Percentiles rank a stretch among this genome's conserved stretches.
Conservation (phyloP, 352 stramenopile species). For the Albugo laibachii region DNA sequence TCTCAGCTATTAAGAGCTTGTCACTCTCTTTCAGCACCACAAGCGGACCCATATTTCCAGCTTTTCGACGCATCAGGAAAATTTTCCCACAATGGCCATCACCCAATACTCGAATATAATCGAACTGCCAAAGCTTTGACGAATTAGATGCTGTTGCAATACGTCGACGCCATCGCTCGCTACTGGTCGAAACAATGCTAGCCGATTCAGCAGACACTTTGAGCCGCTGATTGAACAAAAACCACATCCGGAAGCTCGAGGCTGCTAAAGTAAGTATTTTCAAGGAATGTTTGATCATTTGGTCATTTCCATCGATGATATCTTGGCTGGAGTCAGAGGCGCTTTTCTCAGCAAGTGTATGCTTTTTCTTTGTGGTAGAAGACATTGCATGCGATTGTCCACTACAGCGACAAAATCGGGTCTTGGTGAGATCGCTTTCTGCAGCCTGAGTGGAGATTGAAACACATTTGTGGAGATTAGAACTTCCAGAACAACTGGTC, state of each 20-base stretch:
- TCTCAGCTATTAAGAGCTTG: conserved; percentile 54
- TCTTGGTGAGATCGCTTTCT: too few species aligned
- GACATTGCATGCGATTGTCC: too few species aligned
- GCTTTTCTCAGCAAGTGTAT: too few species aligned
- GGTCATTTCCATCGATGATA: too few species aligned
- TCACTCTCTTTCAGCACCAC: conserved; percentile 67
- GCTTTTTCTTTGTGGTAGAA: too few species aligned
- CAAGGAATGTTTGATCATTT: too few species aligned
- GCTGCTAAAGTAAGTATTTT: too few species aligned
- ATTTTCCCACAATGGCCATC: conserved; percentile 59
- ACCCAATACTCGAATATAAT: conserved; percentile 38
- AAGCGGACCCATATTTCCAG: conserved; percentile 7
- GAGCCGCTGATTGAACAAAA: neutral
- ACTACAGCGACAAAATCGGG: too few species aligned
- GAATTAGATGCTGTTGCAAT: conserved; percentile 18
- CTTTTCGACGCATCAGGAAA: conserved; percentile 37
- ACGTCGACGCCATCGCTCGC: conserved; percentile 29
- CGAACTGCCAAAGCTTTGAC: conserved; percentile 41
- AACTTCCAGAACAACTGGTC: neutral
- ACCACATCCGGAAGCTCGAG: too few species aligned
- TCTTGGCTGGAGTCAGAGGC: too few species aligned
- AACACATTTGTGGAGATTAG: too few species aligned
- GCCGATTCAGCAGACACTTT: conserved; percentile 4
- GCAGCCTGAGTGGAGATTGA: too few species aligned
- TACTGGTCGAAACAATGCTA: conserved; percentile 16